Evolutionary conservation across 2,329 filamentous ascomycete species (phyloP).

Genomic region (Bipolaris victoriae): DNA sequence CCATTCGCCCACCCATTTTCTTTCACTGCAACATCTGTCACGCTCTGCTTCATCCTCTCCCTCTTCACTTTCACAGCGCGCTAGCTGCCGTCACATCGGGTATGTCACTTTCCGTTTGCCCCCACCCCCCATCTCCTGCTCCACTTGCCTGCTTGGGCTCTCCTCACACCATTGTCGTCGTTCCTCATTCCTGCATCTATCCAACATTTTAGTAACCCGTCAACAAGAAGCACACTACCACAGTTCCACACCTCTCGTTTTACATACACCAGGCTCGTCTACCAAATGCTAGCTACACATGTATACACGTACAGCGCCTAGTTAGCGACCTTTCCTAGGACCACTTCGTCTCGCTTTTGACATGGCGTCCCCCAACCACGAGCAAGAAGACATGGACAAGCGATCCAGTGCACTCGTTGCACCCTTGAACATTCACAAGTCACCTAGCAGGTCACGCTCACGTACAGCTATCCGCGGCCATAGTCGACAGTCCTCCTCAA

Average conservation of each 20-base stretch:
- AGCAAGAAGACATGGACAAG: slow-evolving; percentile 39
- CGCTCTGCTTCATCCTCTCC: neutral
- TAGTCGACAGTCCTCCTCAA: slow-evolving; percentile 43
- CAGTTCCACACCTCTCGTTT: slow-evolving; percentile 11
- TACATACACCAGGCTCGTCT: slow-evolving; percentile 16
- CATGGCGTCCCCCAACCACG: slow-evolving; percentile 40
- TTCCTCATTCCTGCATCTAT: slow-evolving; percentile 31
- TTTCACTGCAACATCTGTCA: slow-evolving; percentile 15
- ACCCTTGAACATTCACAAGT: slow-evolving; percentile 48
- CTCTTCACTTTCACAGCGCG: slow-evolving; percentile 1
- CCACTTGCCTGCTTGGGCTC: slow-evolving; percentile 36
- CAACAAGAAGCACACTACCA: slow-evolving; percentile 2
- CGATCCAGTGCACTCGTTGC: slow-evolving; percentile 46
- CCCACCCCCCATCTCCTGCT: slow-evolving; percentile 16
- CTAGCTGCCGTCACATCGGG: slow-evolving; percentile 27
- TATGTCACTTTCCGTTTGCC: slow-evolving; percentile 39
- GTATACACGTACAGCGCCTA: slow-evolving; percentile 33
- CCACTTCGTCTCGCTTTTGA: slow-evolving; percentile 6
- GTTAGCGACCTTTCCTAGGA: slow-evolving; percentile 29
- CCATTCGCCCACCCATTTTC: slow-evolving; percentile 23
- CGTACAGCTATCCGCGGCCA: slow-evolving; percentile 30
- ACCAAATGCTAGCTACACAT: slow-evolving; percentile 37
- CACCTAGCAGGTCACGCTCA: slow-evolving; percentile 37
- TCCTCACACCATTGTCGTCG: slow-evolving; percentile 34
- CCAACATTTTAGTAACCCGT: slow-evolving; percentile 41